Conservation (phyloP, 768 basidiomycete species). For the Dentipellis sp. region DNA sequence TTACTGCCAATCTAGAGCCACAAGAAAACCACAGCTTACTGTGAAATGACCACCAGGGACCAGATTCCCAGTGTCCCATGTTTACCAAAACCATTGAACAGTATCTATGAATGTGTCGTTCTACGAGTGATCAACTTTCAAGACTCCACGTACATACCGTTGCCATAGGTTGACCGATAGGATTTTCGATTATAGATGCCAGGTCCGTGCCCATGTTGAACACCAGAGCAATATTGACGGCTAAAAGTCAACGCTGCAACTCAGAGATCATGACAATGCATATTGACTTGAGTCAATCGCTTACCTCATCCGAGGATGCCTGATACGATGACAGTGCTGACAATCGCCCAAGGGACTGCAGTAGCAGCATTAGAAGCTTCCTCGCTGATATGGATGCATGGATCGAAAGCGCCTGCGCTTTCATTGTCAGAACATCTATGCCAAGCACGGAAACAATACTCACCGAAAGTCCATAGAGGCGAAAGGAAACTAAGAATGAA, state of each 20-base stretch:
- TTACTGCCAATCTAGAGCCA: constrained; percentile 2
- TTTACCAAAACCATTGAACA: constrained; percentile 19
- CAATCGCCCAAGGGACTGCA: constrained; percentile 57
- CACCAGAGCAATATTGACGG: constrained; percentile 17
- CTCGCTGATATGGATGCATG: constrained; percentile 50
- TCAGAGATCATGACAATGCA: neutral
- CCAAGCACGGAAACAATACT: constrained; percentile 6
- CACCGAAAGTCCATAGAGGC: constrained; percentile 39
- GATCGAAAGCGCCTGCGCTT: constrained; percentile 28
- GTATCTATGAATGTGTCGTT: neutral
- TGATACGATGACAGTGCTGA: constrained; percentile 38
- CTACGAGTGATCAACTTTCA: no score
- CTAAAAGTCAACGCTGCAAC: constrained; percentile 1
- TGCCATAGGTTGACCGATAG: constrained; percentile 25
- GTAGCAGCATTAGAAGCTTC: constrained; percentile 51
- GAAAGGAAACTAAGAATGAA: constrained; percentile 43
- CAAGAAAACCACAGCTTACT: neutral
- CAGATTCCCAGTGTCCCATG: constrained; percentile 23
- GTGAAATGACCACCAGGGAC: constrained; percentile 22
- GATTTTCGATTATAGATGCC: constrained; percentile 21
- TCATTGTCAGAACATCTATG: neutral
- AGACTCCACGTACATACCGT: neutral
- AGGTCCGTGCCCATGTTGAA: constrained; percentile 33
- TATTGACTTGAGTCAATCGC: neutral
- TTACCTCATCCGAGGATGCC: constrained; percentile 35